Percentiles rank a stretch among this genome's conserved stretches.
Conservation (phyloP, 1,284 basidiomycete species). For the Veloboletus limbatus region DNA sequence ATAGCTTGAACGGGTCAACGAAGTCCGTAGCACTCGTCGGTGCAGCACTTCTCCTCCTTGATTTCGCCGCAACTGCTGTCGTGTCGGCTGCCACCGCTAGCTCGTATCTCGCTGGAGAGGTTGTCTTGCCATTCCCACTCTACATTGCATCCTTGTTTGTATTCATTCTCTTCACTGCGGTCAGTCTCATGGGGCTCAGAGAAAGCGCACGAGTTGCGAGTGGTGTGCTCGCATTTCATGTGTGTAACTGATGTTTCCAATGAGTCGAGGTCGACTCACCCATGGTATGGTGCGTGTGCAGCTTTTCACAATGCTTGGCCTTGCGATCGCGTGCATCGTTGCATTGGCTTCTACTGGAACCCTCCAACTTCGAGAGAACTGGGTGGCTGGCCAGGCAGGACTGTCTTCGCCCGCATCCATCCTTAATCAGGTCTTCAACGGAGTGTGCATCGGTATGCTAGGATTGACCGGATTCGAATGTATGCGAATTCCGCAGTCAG, state of each 20-base stretch:
- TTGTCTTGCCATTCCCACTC: slow-evolving; percentile 48
- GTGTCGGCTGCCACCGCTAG: slow-evolving; percentile 70
- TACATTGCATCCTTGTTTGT: slow-evolving; percentile 50
- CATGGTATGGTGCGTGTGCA: slow-evolving; percentile 23
- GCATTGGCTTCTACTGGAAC: slow-evolving; percentile 53
- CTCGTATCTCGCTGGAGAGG: slow-evolving; percentile 63
- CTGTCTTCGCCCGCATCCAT: slow-evolving; percentile 32
- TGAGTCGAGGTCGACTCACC: slow-evolving; percentile 5
- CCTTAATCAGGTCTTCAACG: slow-evolving; percentile 53
- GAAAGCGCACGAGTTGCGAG: slow-evolving; percentile 62
- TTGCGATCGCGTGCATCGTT: slow-evolving; percentile 48
- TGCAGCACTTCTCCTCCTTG: slow-evolving; percentile 60
- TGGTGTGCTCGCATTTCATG: slow-evolving; percentile 55
- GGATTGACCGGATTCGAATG: slow-evolving; percentile 71
- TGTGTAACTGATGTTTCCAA: slow-evolving; percentile 31
- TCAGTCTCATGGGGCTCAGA: slow-evolving; percentile 58
- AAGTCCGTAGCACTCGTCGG: slow-evolving; percentile 59
- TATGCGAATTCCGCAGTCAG: slow-evolving; percentile 27
- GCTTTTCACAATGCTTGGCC: slow-evolving; percentile 52
- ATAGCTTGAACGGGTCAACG: slow-evolving; percentile 58
- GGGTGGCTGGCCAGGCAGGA: slow-evolving; percentile 40
- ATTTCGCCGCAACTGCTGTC: slow-evolving; percentile 62
- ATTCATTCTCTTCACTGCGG: slow-evolving; percentile 47
- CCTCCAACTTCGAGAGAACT: slow-evolving; percentile 51
- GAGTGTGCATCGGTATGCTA: slow-evolving; percentile 65